Evolutionary conservation across 192 early-diverging fungal species (phyloP), one percentile per base, ranked within the genome.

Genomic region (Physocladia obscura): DNA sequence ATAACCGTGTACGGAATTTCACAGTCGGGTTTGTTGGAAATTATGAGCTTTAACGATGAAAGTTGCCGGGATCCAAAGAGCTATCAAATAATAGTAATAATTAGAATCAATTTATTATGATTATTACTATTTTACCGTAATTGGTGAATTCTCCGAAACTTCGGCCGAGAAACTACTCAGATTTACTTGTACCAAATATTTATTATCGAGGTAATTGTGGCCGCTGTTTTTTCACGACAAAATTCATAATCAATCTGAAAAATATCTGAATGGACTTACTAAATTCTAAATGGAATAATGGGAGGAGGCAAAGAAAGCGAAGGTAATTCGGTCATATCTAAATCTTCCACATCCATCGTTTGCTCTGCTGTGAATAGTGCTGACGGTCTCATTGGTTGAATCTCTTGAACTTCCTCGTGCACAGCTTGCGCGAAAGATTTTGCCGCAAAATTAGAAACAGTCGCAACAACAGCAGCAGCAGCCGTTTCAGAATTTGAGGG

Each of bases 221-320:
- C 97, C 97, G 74, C 79, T 83, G 50, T 21, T 22, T 35, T 59
- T n/a, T 24, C 30, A 22, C 29, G 31, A 47, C 37, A 2, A 27
- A 48, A 21, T 39, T 19, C 39, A 22, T 15, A 64, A 58, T 36
- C 4, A 36, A 21, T 40, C 15, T 32, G 62, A 34, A 59, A 30
- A 8, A 63, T 36, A 56, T 17, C 19, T 48, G 4, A 35, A 34
- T 32, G 26, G 0, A 73, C 73, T 70, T 69, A 84, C 82, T 99
- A 99, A 50, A 96, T 94, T 22, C 95, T 84, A 84, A 99, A 93
- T 2, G 97, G 97, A 60, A 99, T 94, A 34, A 99, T 94, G 8
- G 97, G 97, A 19, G 97, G 97, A 6, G 97, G 97, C 31, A 99
- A 71, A 4, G 91, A 93, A 4, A 99, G 82, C 8, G 94, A 92